phyloP scores from a whole-genome alignment of 805 yeast genomes.

The Barnettozyma sucrosica region DNA sequence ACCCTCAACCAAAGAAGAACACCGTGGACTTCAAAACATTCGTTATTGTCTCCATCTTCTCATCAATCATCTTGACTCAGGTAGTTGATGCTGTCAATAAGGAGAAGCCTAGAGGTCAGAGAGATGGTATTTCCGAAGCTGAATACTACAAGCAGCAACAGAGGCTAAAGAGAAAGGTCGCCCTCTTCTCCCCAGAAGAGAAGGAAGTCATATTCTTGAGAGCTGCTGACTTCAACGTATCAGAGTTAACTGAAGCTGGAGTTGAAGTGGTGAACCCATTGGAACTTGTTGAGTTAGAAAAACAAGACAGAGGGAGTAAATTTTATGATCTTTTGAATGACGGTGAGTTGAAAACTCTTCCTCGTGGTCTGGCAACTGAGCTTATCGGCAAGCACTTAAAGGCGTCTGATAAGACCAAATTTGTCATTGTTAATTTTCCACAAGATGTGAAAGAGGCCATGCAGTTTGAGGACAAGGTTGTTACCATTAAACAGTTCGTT shows the following conservation, averaged over 20 bases:
- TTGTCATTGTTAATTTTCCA: constrained; percentile 55
- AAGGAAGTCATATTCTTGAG: constrained; percentile 38
- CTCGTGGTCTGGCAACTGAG: constrained; percentile 31
- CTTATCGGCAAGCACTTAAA: constrained; percentile 29
- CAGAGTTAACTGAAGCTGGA: constrained; percentile 8
- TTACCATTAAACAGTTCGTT: constrained; percentile 38
- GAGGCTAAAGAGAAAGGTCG: constrained; percentile 46
- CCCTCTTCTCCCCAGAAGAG: constrained; percentile 36
- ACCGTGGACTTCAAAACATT: constrained; percentile 36
- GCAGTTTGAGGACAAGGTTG: constrained; percentile 66
- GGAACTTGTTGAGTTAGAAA: constrained; percentile 41
- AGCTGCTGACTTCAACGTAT: constrained; percentile 12
- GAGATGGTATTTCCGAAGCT: constrained; percentile 28
- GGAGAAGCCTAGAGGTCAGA: constrained; percentile 25
- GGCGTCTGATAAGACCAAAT: constrained; percentile 26
- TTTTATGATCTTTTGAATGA: constrained; percentile 48
- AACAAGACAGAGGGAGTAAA: constrained; percentile 36
- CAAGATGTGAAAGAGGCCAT: constrained; percentile 58
- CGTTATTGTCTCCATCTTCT: constrained; percentile 37
- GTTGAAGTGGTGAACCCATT: constrained; percentile 44
- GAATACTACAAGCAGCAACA: constrained; percentile 40
- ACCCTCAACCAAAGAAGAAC: constrained; percentile 1
- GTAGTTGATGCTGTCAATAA: constrained; percentile 33
- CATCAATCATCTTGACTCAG: constrained; percentile 37
- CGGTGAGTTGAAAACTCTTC: constrained; percentile 25